Evolutionary conservation across 371 early-diverging fungal genomes (phyloP).

Genomic region (Apophysomyces ossiformis): DNA sequence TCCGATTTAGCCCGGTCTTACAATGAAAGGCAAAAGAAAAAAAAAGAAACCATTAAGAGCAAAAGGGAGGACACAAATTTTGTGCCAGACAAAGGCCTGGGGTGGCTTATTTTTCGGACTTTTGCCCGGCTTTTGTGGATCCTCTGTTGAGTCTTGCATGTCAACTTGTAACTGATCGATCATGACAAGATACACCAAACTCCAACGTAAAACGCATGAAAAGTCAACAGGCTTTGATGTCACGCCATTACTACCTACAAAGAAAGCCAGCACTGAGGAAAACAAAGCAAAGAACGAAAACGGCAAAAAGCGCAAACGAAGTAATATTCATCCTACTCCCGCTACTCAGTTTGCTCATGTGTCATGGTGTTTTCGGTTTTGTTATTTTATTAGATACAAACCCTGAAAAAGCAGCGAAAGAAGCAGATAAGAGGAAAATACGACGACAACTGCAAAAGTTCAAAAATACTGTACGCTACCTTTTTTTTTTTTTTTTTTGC

Average conservation of each 20-base stretch:
- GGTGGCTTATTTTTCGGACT: too few relatives aligned
- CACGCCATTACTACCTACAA: slow-evolving; percentile 55
- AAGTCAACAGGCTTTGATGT: slow-evolving; percentile 60
- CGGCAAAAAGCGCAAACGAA: slow-evolving; percentile 5
- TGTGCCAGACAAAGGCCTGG: too few relatives aligned
- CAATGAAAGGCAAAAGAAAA: too few relatives aligned
- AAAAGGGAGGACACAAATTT: too few relatives aligned
- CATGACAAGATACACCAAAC: slow-evolving; percentile 72
- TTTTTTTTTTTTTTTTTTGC: not conserved
- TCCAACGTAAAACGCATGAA: slow-evolving; percentile 64
- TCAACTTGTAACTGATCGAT: not conserved
- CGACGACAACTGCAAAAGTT: slow-evolving; percentile 23
- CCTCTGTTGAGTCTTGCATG: too few relatives aligned
- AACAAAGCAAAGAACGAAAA: slow-evolving; percentile 11
- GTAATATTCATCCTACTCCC: not conserved
- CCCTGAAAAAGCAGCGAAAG: not conserved
- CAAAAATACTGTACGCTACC: slow-evolving; percentile 39
- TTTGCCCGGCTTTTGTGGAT: too few relatives aligned
- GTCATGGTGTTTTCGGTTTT: not conserved
- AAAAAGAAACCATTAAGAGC: too few relatives aligned
- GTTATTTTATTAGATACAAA: not conserved
- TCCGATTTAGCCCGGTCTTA: too few relatives aligned
- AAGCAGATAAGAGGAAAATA: slow-evolving; percentile 10
- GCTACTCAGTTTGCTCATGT: not conserved
- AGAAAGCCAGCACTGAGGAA: slow-evolving; percentile 19